These are phyloP conservation scores for Viola pubescens DNA, from an alignment of 441 rosid species.

Conservation along the genomic window DNA sequence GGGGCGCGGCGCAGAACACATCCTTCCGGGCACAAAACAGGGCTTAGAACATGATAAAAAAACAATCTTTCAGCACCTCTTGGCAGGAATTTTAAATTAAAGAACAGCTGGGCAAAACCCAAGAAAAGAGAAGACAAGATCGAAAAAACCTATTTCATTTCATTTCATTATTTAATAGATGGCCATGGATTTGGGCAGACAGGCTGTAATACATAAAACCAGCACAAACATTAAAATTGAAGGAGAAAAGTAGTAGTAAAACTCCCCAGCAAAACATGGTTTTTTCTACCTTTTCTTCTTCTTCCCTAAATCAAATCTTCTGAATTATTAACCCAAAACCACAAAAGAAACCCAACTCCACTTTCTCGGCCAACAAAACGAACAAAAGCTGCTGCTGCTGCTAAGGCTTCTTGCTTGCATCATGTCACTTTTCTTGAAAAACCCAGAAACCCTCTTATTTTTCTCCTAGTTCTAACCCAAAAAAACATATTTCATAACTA, in stretches of 20 bases:
- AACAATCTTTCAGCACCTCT: too few species aligned
- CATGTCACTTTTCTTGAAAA: neutral
- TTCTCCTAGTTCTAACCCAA: slow-evolving; percentile 21
- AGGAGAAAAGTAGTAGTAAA: neutral
- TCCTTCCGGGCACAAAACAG: too few species aligned
- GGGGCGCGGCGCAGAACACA: too few species aligned
- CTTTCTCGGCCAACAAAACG: slow-evolving; percentile 14
- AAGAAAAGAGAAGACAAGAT: neutral
- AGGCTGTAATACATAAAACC: neutral
- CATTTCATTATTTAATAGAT: neutral
- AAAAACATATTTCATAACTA: slow-evolving; percentile 13
- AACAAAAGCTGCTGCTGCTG: slow-evolving; percentile 14
- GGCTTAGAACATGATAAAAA: too few species aligned
- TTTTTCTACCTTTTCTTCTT: neutral
- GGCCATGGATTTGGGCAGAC: neutral
- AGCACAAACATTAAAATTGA: neutral
- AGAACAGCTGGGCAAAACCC: neutral
- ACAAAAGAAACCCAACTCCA: neutral
- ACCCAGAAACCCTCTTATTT: slow-evolving; percentile 2
- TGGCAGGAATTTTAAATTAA: too few species aligned
- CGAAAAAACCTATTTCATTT: neutral
- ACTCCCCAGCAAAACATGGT: neutral
- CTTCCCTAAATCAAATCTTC: slow-evolving; percentile 2
- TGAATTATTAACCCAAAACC: neutral
- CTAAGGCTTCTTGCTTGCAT: neutral